Evolutionary conservation across 371 early-diverging fungal genomes (phyloP).

Genomic region (Quaeritorhiza haematococci): DNA sequence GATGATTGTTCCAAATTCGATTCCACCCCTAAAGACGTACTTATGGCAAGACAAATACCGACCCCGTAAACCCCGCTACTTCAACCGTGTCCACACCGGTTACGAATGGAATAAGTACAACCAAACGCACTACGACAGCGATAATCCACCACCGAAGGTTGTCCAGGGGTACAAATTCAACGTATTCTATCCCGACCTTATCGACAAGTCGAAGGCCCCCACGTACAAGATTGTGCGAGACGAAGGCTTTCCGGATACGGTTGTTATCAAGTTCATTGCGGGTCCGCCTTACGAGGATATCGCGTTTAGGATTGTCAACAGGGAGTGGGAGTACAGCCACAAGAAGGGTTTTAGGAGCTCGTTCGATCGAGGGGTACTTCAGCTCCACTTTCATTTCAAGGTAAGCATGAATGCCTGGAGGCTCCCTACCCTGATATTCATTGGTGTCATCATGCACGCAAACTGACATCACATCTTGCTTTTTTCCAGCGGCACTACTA

Average conservation of each 20-base stretch:
- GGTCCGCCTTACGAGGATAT: conserved; percentile 96
- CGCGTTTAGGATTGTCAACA: conserved; percentile 89
- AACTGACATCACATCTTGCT: no score
- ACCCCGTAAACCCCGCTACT: conserved; percentile 89
- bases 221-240: conserved; percentile 82
- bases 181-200: conserved; percentile 94
- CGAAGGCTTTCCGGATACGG: conserved; percentile 62
- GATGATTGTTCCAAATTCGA: neutral
- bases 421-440: no score
- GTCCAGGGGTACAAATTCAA: conserved; percentile 95
- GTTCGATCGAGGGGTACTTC: conserved; percentile 87
- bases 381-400: conserved; percentile 91
- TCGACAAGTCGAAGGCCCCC: conserved; percentile 81
- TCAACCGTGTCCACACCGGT: conserved; percentile 91
- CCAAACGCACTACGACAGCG: conserved; percentile 91
- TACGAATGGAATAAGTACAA: conserved; percentile 99
- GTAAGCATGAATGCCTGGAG: no score
- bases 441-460: no score
- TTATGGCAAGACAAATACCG: conserved; percentile 77
- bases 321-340: conserved; percentile 92
- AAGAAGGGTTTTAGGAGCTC: conserved; percentile 85
- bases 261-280: conserved; percentile 80
- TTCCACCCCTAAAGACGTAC: conserved; percentile 18
- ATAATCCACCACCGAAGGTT: conserved; percentile 95
- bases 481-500: no score